Evolutionary conservation across 768 basidiomycete species (phyloP).

Genomic region (Cantharellus cinnabarinus): DNA sequence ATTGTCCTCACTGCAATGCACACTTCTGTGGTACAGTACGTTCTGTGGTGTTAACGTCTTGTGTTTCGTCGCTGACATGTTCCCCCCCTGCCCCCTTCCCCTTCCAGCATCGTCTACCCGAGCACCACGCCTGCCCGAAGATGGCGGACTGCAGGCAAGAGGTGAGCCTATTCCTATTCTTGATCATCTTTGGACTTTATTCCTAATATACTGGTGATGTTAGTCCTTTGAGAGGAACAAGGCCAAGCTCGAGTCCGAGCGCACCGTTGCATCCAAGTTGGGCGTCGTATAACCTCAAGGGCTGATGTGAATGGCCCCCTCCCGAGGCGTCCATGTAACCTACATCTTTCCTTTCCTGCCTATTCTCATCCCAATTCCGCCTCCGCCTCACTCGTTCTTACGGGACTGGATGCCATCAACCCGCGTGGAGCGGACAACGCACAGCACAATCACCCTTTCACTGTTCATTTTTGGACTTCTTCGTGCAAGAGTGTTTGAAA

Average conservation of each 20-base stretch:
- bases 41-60: background rate
- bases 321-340: slow-evolving; percentile 1
- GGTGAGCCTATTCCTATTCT: background rate
- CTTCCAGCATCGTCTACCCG: slow-evolving; percentile 65
- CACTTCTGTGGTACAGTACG: slow-evolving; percentile 43
- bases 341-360: background rate
- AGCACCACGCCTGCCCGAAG: slow-evolving; percentile 70
- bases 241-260: slow-evolving; percentile 68
- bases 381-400: background rate
- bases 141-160: slow-evolving; percentile 59
- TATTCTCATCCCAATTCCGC: slow-evolving; percentile 1
- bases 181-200: background rate
- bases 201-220: slow-evolving; percentile 22
- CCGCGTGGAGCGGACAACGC: too few species aligned
- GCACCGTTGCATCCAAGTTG: slow-evolving; percentile 75
- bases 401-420: too few species aligned
- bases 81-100: slow-evolving; percentile 4
- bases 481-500: too few species aligned
- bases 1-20: slow-evolving; percentile 59
- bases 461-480: too few species aligned
- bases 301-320: slow-evolving; percentile 1
- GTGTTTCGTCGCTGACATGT: background rate
- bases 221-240: slow-evolving; percentile 63
- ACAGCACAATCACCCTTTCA: too few species aligned
- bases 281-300: slow-evolving; percentile 35